phyloP scores from a whole-genome alignment of 495 filamentous ascomycete species.

The Daldinia bambusicola region DNA sequence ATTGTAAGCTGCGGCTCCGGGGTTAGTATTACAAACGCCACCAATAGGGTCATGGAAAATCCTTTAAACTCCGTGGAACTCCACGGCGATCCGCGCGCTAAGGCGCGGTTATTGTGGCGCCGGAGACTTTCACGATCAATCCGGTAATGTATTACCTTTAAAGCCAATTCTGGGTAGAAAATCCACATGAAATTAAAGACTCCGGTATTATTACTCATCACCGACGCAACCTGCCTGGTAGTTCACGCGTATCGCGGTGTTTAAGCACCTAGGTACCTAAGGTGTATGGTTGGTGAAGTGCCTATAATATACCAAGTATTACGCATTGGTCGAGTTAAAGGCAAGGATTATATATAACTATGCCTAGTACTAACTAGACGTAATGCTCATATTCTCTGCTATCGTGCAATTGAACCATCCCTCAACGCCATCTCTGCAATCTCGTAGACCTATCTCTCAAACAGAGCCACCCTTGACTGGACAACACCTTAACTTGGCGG shows the following conservation, averaged over 20 bases:
- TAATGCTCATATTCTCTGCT: constrained; percentile 10
- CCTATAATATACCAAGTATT: too few species aligned
- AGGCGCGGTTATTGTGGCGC: constrained; percentile 16
- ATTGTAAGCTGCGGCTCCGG: not conserved
- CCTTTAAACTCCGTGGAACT: constrained; percentile 5
- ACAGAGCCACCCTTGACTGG: not conserved
- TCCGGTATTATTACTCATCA: not conserved
- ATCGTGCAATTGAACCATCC: not conserved
- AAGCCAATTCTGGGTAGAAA: not conserved
- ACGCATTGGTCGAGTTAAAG: too few species aligned
- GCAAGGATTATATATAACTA: not conserved
- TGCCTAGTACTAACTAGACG: constrained; percentile 1
- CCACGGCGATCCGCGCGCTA: constrained; percentile 4
- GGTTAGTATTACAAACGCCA: not conserved
- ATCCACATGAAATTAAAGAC: not conserved
- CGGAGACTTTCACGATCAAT: not conserved
- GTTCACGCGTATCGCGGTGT: not conserved
- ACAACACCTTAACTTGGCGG: not conserved
- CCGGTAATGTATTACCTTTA: not conserved
- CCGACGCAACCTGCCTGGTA: not conserved
- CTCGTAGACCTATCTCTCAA: not conserved
- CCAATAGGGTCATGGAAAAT: not conserved
- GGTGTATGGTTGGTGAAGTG: too few species aligned
- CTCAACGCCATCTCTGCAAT: constrained; percentile 4
- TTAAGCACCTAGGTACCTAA: too few species aligned